Evolutionary conservation across 1,284 basidiomycete species (phyloP).

Genomic region (Trichosporon sp.): DNA sequence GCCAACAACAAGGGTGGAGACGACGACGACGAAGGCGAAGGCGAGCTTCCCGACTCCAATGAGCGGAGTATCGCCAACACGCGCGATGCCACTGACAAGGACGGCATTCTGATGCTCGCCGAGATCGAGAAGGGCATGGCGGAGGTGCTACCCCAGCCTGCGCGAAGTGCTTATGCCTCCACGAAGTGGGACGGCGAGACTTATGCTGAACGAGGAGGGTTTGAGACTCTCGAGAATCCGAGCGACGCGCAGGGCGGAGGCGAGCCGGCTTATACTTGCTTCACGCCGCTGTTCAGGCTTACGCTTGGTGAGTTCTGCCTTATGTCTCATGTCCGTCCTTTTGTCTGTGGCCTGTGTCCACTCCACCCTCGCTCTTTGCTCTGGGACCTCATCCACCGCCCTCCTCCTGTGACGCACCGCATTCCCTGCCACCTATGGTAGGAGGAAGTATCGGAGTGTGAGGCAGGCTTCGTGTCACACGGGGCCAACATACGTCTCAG

Average conservation of each 20-base stretch:
- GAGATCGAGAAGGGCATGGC: slow-evolving; percentile 59
- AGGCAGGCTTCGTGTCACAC: no score
- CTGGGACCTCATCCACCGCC: no score
- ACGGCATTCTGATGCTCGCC: slow-evolving; percentile 64
- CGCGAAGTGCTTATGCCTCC: slow-evolving; percentile 52
- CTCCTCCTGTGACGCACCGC: no score
- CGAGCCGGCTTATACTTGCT: slow-evolving; percentile 57
- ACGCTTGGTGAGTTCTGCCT: slow-evolving; percentile 68
- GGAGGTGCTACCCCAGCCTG: slow-evolving; percentile 28
- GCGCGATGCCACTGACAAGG: slow-evolving; percentile 56
- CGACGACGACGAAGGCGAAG: slow-evolving; percentile 50
- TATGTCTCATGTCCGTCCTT: no score
- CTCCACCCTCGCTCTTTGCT: no score
- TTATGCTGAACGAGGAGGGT: slow-evolving; percentile 53
- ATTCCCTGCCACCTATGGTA: no score
- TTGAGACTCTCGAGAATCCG: slow-evolving; percentile 47
- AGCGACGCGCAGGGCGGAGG: slow-evolving; percentile 51
- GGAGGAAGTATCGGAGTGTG: no score
- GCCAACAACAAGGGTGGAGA: slow-evolving; percentile 36
- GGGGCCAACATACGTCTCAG: no score
- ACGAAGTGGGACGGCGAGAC: slow-evolving; percentile 43
- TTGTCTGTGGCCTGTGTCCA: no score
- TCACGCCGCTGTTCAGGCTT: slow-evolving; percentile 59
- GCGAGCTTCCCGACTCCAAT: slow-evolving; percentile 60
- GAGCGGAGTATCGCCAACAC: slow-evolving; percentile 64